phyloP scores from a whole-genome alignment of 2,329 filamentous ascomycete genomes.

The Ilyonectria destructans region DNA sequence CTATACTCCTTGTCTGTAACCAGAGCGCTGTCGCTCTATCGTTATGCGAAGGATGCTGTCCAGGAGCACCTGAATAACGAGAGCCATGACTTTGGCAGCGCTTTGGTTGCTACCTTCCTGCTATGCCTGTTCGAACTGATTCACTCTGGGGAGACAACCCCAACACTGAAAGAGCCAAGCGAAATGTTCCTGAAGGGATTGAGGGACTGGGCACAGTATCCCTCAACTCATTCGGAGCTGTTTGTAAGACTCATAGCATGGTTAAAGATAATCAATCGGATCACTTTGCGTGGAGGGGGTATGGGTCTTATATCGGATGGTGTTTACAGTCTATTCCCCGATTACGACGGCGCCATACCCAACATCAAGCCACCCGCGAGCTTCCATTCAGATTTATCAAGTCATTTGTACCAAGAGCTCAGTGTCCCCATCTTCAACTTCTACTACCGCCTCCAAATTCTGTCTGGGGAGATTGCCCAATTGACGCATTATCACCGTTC shows the following conservation, averaged over 20 bases:
- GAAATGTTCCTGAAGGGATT: slow-evolving; percentile 22
- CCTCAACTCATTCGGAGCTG: slow-evolving; percentile 6
- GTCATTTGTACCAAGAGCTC: slow-evolving; percentile 35
- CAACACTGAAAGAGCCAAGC: slow-evolving; percentile 25
- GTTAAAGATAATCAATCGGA: slow-evolving; percentile 38
- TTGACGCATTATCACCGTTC: slow-evolving; percentile 47
- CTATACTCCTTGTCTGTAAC: slow-evolving; percentile 31
- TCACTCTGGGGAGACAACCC: slow-evolving; percentile 15
- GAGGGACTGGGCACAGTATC: slow-evolving; percentile 10
- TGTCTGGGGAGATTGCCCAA: slow-evolving; percentile 39
- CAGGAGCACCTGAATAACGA: slow-evolving; percentile 15
- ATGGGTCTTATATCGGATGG: slow-evolving; percentile 34
- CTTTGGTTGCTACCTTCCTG: slow-evolving; percentile 29
- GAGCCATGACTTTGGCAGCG: slow-evolving; percentile 15
- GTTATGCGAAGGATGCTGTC: slow-evolving; percentile 16
- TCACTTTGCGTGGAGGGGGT: slow-evolving; percentile 38
- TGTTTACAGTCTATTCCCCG: slow-evolving; percentile 25
- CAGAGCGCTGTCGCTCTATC: slow-evolving; percentile 22
- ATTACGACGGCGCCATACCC: slow-evolving; percentile 5
- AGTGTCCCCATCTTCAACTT: slow-evolving; percentile 40
- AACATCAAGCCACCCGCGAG: slow-evolving; percentile 8
- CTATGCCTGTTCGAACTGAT: slow-evolving; percentile 37
- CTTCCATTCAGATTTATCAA: slow-evolving; percentile 19
- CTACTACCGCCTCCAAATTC: slow-evolving; percentile 41
- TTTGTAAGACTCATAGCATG: slow-evolving; percentile 30